Conservation (phyloP, 352 stramenopile genomes). For the Globisporangium ultimum region DNA sequence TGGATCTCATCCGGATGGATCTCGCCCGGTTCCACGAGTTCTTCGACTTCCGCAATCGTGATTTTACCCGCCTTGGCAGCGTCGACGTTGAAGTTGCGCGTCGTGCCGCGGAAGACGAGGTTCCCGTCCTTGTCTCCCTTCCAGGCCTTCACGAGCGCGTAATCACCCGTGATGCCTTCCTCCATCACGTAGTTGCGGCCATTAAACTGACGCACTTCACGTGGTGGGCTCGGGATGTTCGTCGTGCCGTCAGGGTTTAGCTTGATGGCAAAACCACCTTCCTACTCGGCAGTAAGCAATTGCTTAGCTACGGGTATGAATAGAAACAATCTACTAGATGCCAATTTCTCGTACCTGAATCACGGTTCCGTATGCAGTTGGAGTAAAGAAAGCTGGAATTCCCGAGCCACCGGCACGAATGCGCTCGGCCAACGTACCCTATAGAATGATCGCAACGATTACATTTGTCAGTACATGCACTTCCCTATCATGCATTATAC, state of each 20-base stretch:
- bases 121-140: slow-evolving; percentile 96
- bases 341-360: slow-evolving; percentile 54
- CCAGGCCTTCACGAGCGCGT: slow-evolving; percentile 94
- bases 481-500: not conserved
- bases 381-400: slow-evolving; percentile 96
- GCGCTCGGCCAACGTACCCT: slow-evolving; percentile 92
- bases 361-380: slow-evolving; percentile 91
- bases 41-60: slow-evolving; percentile 94
- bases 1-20: slow-evolving; percentile 94
- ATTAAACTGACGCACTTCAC: slow-evolving; percentile 73
- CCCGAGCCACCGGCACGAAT: slow-evolving; percentile 91
- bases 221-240: slow-evolving; percentile 60
- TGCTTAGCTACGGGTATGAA: not conserved
- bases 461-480: not conserved
- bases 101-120: slow-evolving; percentile 94
- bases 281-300: slow-evolving; percentile 18
- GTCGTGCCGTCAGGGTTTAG: slow-evolving; percentile 66
- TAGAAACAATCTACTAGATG: not conserved
- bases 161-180: slow-evolving; percentile 91
- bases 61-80: slow-evolving; percentile 92
- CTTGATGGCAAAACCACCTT: slow-evolving; percentile 79
- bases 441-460: not conserved
- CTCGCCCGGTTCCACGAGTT: slow-evolving; percentile 92
- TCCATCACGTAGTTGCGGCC: slow-evolving; percentile 96
- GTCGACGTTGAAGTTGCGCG: slow-evolving; percentile 96